Evolutionary conservation across 148 eudicot species (phyloP), one percentile per base, ranked within the genome.

Genomic region (Nepenthes mirabilis): DNA sequence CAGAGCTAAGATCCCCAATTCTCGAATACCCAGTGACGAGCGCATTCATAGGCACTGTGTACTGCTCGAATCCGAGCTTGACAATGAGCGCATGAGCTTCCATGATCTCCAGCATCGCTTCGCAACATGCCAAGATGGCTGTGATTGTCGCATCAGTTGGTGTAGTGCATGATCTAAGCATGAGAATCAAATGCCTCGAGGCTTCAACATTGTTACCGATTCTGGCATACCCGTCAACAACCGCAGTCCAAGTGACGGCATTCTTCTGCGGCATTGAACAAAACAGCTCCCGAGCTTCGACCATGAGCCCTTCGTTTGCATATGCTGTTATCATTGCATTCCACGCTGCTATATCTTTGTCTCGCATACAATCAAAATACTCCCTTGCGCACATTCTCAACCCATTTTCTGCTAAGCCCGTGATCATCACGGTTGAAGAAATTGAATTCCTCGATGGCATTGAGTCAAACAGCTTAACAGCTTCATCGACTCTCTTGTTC

Each of bases 391-490:
- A 8, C 11, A 2, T n/a, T 3, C 6, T 49, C 52, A 49, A 49
- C 11, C 55, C 49, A 60, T 63, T 55, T 32, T 63, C 60, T 9
- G 75, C 57, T 47, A 62, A 70, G 48, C 81, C 81, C 47, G 65
- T 59, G 56, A 77, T 67, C 65, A 77, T 64, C 35, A 71, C 70
- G 63, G 75, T 73, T 69, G 74, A 77, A 63, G 78, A 59, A 33
- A 71, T 60, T 11, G 58, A 52, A 53, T 65, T 62, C 52, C 57
- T 63, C 2, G 34, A 37, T 1, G 62, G 52, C 75, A 74, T 78
- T 57, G 64, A 37, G 33, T 74, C 14, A 12, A 78, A 78, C 33
- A 73, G 72, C 34, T 57, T 52, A 14, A 34, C 34, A 33, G 77
- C 81, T n/a, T 70, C 64, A 2, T 34, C 61, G 1, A 61, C 59